Base-by-base conservation (phyloP, 1,284 basidiomycete species). In the Trichosporon asahii region DNA sequence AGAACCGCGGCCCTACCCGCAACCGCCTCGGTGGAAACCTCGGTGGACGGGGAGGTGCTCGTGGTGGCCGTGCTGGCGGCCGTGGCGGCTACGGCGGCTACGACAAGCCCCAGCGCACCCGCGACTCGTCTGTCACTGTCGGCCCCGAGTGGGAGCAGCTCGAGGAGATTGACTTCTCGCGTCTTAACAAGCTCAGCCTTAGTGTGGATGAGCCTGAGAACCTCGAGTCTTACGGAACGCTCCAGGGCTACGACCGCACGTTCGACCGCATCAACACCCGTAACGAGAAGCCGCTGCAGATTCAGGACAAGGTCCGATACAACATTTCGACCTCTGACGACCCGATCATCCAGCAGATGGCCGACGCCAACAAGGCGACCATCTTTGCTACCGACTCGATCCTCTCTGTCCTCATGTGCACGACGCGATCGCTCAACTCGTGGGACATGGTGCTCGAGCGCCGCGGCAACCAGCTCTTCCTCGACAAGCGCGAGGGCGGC, bases 371-470 rank as follows among this genome's bases (percentile, higher is more conserved):
- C 77, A 87, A 88, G 64, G 95, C 93, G 14, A 90, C 89, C 53
- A 90, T 99, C 70, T 99, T 95, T 82, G 91, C 94, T 25, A 99
- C 96, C 46, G 97, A 99, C 86, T 90, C 92, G 73, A 98, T 99
- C 80, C 89, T 99, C 65, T 91, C 93, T 72, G 91, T 98, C 21
- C 89, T 99, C 74, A 99, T 99, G 97, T 94, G 92, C 77, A 91
- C 96, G 8, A 90, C 94, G 6, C 88, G 97, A 75, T 95, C 95
- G 15, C 93, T 98, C 71, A 96, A 98, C 85, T 96, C 97, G 27
- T 99, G 97, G 97, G 97, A 99, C 82, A 94, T 99, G 73, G 92
- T 99, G 74, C 91, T 99, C 76, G 88, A 94, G 66, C 90, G 94
- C 66, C 93, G 97, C 79, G 95, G 94, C 53, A 90, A 95, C 85